Evolutionary conservation across 768 basidiomycete species (phyloP).

Genomic region (Calocera viscosa): DNA sequence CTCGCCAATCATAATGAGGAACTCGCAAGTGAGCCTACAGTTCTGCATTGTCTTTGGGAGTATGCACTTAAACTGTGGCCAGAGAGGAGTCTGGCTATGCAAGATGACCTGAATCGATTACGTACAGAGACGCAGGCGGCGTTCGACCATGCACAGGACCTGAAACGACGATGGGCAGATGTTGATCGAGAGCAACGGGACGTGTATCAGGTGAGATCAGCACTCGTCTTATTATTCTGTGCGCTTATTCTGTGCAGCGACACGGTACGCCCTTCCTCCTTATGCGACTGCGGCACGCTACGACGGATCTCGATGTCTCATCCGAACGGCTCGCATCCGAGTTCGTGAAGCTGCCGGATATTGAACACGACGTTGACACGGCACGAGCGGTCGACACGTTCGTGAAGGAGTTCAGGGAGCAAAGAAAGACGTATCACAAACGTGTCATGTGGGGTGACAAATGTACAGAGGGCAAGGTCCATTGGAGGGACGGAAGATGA

Average conservation of each 20-base stretch:
- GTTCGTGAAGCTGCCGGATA: conserved; percentile 39
- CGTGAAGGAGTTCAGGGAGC: conserved; percentile 73
- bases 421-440: conserved; percentile 86
- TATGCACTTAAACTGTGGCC: background rate
- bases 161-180: conserved; percentile 76
- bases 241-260: conserved; percentile 48
- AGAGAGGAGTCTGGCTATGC: conserved; percentile 67
- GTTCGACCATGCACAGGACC: conserved; percentile 70
- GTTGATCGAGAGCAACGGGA: conserved; percentile 80
- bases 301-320: conserved; percentile 77
- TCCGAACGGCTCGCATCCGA: conserved; percentile 75
- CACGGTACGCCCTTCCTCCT: conserved; percentile 79
- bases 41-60: background rate
- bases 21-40: conserved; percentile 58
- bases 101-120: conserved; percentile 62
- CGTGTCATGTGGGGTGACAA: conserved; percentile 78
- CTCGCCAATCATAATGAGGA: conserved; percentile 74
- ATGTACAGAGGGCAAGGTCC: conserved; percentile 75
- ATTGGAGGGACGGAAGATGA: conserved; percentile 52
- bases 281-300: conserved; percentile 75
- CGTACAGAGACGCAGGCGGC: conserved; percentile 73
- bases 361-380: conserved; percentile 11
- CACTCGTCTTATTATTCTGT: background rate
- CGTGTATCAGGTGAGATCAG: conserved; percentile 57
- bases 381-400: conserved; percentile 65